Evolutionary conservation across 768 basidiomycete genomes (phyloP).

Genomic region (Macrolepiota albuminosa): DNA sequence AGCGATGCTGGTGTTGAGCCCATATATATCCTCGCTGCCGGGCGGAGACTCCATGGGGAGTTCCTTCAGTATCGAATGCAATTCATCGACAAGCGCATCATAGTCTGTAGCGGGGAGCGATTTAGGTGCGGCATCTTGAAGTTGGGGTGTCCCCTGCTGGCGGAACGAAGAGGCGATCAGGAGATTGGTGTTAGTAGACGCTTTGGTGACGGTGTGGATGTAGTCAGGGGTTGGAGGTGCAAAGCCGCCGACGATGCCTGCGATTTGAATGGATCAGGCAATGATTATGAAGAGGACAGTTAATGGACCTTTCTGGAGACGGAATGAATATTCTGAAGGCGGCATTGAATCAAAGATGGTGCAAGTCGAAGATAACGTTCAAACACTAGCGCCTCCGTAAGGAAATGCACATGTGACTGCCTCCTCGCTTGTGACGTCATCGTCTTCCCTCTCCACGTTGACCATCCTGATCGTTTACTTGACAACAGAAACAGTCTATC

Average conservation of each 20-base stretch:
- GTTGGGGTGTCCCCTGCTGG: conserved; percentile 38
- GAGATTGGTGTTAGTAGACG: conserved; percentile 30
- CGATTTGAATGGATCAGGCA: background rate
- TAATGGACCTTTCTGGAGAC: conserved; percentile 55
- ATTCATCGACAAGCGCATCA: conserved; percentile 45
- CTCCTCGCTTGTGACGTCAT: background rate
- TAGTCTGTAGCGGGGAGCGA: conserved; percentile 27
- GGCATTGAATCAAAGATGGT: conserved; percentile 18
- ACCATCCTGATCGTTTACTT: background rate
- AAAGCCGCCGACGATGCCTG: conserved; percentile 77
- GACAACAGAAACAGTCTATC: background rate
- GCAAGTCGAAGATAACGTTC: background rate
- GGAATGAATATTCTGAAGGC: conserved; percentile 47
- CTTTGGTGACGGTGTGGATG: conserved; percentile 46
- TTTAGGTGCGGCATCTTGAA: conserved; percentile 39
- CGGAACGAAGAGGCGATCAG: conserved; percentile 44
- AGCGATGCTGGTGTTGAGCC: conserved; percentile 59
- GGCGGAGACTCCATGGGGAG: conserved; percentile 53
- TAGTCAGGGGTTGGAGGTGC: conserved; percentile 60
- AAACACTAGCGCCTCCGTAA: background rate
- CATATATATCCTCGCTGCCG: conserved; percentile 71
- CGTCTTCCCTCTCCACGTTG: background rate
- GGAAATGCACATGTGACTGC: background rate
- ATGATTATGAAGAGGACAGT: background rate
- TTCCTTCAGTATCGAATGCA: conserved; percentile 53